phyloP scores from a whole-genome alignment of 202 grass and related monocot genomes.

The Zoysia matrella region DNA sequence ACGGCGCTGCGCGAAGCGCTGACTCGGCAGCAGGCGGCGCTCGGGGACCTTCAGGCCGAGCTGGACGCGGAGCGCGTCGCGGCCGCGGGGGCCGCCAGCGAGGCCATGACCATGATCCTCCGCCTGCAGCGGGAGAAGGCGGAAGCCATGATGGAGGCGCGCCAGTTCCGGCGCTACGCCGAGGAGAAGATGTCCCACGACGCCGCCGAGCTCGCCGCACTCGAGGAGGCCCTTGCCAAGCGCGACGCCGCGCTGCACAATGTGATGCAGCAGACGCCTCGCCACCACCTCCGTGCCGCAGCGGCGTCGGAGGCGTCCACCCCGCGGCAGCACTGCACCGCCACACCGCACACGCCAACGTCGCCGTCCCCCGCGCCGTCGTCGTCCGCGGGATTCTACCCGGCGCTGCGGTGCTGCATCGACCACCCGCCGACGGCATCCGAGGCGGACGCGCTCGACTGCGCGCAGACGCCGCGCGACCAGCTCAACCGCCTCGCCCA shows the following conservation, averaged over 20 bases:
- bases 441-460: slow-evolving; percentile 47
- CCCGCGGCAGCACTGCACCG: background rate
- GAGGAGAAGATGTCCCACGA: slow-evolving; percentile 81
- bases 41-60: slow-evolving; percentile 56
- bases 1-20: slow-evolving; percentile 63
- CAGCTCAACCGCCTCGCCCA: slow-evolving; percentile 44
- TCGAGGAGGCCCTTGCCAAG: slow-evolving; percentile 61
- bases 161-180: slow-evolving; percentile 76
- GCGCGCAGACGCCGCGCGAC: slow-evolving; percentile 41
- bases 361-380: background rate
- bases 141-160: slow-evolving; percentile 77
- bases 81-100: slow-evolving; percentile 67
- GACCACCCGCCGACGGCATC: slow-evolving; percentile 45
- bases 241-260: slow-evolving; percentile 45
- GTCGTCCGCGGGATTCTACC: slow-evolving; percentile 37
- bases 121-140: slow-evolving; percentile 55
- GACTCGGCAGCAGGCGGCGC: slow-evolving; percentile 42
- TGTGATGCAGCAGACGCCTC: slow-evolving; percentile 32
- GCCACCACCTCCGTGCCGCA: background rate
- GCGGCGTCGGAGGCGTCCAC: slow-evolving; percentile 37
- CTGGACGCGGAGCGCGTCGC: slow-evolving; percentile 83
- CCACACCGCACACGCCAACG: slow-evolving; percentile 24
- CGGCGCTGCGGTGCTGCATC: slow-evolving; percentile 47
- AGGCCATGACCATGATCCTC: slow-evolving; percentile 51
- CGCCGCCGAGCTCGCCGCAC: slow-evolving; percentile 55